A percentile compares a stretch with the other conserved stretches of the same genome.
phyloP scores from a whole-genome alignment of 345 rosid genomes.

The Lepidium sativum region DNA sequence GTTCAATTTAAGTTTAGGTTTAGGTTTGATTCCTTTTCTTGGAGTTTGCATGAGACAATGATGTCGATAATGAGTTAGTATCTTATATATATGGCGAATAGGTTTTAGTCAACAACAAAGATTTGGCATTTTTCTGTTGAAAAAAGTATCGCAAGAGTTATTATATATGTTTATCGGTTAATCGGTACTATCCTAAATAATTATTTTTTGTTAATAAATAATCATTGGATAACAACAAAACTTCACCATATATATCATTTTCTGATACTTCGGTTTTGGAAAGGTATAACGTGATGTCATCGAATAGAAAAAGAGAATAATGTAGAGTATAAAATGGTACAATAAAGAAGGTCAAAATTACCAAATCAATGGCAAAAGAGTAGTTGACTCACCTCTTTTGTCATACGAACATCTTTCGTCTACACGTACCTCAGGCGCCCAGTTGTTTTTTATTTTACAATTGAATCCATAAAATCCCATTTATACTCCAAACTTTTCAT shows the following conservation, averaged over 20 bases:
- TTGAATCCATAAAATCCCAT: too few species aligned
- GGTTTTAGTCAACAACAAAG: constrained; percentile 4
- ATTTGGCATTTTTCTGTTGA: background rate
- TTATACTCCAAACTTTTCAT: too few species aligned
- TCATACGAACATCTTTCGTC: background rate
- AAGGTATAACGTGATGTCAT: too few species aligned
- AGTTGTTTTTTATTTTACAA: too few species aligned
- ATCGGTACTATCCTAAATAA: background rate
- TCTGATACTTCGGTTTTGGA: background rate
- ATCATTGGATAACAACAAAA: too few species aligned
- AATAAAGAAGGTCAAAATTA: constrained; percentile 7
- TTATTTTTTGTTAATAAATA: too few species aligned
- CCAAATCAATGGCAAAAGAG: constrained; percentile 20
- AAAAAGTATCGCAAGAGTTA: background rate
- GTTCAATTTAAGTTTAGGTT: background rate
- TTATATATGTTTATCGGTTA: background rate
- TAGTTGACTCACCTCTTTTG: constrained; percentile 1
- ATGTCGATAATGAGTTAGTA: background rate
- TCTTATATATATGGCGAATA: background rate
- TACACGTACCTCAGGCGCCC: background rate
- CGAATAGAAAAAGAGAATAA: background rate
- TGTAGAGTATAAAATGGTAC: background rate
- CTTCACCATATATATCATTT: background rate
- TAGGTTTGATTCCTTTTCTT: too few species aligned
- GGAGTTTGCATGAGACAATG: constrained; percentile 7